These are phyloP conservation scores for Allium fistulosum DNA, from an alignment of 106 monocot genomes.

Conservation along the genomic window DNA sequence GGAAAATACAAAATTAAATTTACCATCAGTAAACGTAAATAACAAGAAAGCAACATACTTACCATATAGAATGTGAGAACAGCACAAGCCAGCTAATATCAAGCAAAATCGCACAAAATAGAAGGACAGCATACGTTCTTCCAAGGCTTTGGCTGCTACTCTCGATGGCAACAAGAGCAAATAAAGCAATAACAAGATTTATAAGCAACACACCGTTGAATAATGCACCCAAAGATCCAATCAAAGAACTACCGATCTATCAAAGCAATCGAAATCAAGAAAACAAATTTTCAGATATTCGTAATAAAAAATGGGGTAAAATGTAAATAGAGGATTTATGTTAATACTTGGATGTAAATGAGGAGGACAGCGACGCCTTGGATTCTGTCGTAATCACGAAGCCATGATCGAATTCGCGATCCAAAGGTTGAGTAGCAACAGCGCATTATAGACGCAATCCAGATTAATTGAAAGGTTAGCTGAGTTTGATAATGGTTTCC, in stretches of 20 bases:
- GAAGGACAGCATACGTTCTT: constrained; percentile 61
- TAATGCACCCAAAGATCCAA: constrained; percentile 58
- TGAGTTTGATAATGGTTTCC: too few relatives aligned
- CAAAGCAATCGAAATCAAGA: too few relatives aligned
- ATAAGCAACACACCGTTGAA: constrained; percentile 68
- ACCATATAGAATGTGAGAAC: constrained; percentile 56
- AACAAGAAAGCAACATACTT: not conserved
- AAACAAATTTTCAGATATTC: too few relatives aligned
- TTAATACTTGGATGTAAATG: constrained; percentile 66
- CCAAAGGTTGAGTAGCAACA: constrained; percentile 16
- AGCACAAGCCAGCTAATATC: constrained; percentile 65
- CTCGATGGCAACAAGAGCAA: constrained; percentile 70
- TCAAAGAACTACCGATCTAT: constrained; percentile 62
- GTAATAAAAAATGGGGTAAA: too few relatives aligned
- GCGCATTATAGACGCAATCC: constrained; percentile 8
- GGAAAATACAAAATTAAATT: not conserved
- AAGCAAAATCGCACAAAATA: constrained; percentile 45
- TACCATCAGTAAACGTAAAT: not conserved
- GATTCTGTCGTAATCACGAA: constrained; percentile 68
- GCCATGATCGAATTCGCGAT: constrained; percentile 58
- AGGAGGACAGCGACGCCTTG: constrained; percentile 63
- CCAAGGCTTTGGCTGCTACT: constrained; percentile 76
- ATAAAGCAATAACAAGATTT: constrained; percentile 59
- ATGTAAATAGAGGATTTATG: too few relatives aligned
- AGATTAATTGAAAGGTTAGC: too few relatives aligned